Evolutionary conservation across 2,329 filamentous ascomycete genomes (phyloP).

Genomic region (Aspergillus sp.): DNA sequence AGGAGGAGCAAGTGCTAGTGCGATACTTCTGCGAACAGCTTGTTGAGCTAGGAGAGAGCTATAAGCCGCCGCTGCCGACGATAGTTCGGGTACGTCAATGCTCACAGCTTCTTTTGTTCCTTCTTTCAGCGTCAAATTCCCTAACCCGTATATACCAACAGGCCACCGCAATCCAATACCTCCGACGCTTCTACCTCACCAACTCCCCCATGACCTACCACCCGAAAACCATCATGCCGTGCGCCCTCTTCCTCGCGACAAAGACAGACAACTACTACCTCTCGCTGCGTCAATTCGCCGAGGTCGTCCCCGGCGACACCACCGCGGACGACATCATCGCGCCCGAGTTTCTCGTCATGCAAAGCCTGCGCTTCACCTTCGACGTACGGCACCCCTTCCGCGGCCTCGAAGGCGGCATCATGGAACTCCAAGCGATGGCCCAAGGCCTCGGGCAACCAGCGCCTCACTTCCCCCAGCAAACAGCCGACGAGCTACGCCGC

Average conservation of each 20-base stretch:
- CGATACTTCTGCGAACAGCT: constrained; percentile 71
- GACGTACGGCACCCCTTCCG: constrained; percentile 90
- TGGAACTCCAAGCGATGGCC: constrained; percentile 72
- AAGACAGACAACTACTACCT: constrained; percentile 88
- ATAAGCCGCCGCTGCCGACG: constrained; percentile 56
- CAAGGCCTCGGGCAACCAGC: constrained; percentile 54
- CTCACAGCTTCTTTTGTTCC: not conserved
- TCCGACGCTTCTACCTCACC: constrained; percentile 92
- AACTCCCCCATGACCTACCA: constrained; percentile 97
- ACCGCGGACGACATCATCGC: constrained; percentile 81
- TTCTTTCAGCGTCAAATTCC: not conserved
- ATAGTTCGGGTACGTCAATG: constrained; percentile 55
- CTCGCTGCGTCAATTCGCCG: constrained; percentile 64
- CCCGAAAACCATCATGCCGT: constrained; percentile 83
- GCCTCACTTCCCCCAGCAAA: constrained; percentile 30
- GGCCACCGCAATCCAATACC: constrained; percentile 83
- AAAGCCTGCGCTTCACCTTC: constrained; percentile 89
- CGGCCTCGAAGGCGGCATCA: constrained; percentile 78
- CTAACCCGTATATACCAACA: constrained; percentile 23
- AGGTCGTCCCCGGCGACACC: constrained; percentile 68
- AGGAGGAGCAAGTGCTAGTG: constrained; percentile 80
- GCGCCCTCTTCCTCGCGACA: constrained; percentile 86
- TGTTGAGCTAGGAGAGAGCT: constrained; percentile 58
- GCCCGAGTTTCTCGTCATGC: constrained; percentile 88
- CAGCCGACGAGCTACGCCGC: constrained; percentile 31